Percentiles rank a stretch among this genome's conserved stretches.
phyloP scores from a whole-genome alignment of 768 basidiomycete genomes.

The Pulveroboletus sp. region DNA sequence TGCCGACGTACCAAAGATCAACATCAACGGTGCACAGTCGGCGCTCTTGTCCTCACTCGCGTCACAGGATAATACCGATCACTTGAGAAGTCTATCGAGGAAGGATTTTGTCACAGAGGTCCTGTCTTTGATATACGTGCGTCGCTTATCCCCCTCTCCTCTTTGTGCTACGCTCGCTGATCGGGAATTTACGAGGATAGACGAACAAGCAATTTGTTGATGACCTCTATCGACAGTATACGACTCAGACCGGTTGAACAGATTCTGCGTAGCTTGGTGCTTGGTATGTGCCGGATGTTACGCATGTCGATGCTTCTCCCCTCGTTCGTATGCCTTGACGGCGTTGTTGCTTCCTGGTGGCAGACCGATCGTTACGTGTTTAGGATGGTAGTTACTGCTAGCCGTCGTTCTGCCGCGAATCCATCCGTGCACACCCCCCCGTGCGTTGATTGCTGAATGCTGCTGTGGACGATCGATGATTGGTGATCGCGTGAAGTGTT shows the following conservation, averaged over 20 bases:
- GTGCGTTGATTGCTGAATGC: background rate
- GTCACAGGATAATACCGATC: slow-evolving; percentile 13
- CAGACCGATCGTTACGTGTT: slow-evolving; percentile 2
- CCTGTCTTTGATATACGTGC: slow-evolving; percentile 56
- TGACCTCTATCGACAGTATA: slow-evolving; percentile 51
- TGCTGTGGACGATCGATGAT: background rate
- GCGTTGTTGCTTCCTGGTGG: background rate
- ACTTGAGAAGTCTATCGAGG: slow-evolving; percentile 34
- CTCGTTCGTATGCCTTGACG: background rate
- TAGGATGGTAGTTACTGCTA: slow-evolving; percentile 7
- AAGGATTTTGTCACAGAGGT: slow-evolving; percentile 59
- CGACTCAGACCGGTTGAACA: slow-evolving; percentile 15
- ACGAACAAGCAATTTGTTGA: slow-evolving; percentile 66
- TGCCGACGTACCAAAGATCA: slow-evolving; percentile 10
- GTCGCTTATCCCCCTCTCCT: slow-evolving; percentile 15
- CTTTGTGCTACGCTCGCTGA: background rate
- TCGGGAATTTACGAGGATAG: slow-evolving; percentile 29
- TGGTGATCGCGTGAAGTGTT: too few relatives aligned
- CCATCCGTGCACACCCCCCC: background rate
- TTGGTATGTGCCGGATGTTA: background rate
- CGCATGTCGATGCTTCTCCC: background rate
- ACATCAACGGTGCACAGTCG: slow-evolving; percentile 17
- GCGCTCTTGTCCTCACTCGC: slow-evolving; percentile 25
- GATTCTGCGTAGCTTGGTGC: background rate
- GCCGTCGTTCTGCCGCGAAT: slow-evolving; percentile 10